Base-by-base conservation (phyloP, 2,329 filamentous ascomycete species). In the Talaromyces sp. region DNA sequence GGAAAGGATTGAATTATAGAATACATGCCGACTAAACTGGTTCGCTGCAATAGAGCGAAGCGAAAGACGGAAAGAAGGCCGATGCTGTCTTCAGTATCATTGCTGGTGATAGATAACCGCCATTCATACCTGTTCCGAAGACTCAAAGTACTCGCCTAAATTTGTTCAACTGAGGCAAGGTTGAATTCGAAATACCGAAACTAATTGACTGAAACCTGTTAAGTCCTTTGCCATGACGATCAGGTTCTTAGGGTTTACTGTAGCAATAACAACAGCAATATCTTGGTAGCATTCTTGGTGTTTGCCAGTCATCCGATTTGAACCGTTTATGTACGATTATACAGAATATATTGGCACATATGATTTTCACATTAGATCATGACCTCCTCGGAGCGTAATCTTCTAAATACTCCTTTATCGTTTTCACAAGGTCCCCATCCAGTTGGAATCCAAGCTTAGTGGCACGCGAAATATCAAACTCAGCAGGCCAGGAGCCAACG, bases 381-480 rank as follows among this genome's bases (percentile, higher is more conserved):
- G 12, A 4, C 9, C 42, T 57, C 8, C 42, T 57, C 14, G 23
- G 35, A 2, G 46, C 44, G 21, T 60, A 60, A 42, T 60, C 46
- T 42, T 54, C 58, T 14, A 60, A 31, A 42, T 54, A 60, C 16
- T 60, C 46, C 23, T 54, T 54, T 48, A 60, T 39, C 1, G 58
- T 42, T 9, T 33, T 60, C 25, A 52, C 39, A 2, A 60, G 46
- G 12, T 54, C 46, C 2, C 58, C 58, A 16, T 60, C 58, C 2
- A 16, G 35, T 33, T 60, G 14, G 21, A 60, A 60, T 9, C 58
- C 58, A 23, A 60, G 46, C n/a, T 60, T 16, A 54, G 31, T 42
- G 3, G 58, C 58, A 18, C 58, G 46, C 16, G 46, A 16, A 54
- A 60, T 42, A 31, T 60, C 58, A 42, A 60, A 60, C 33, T 60